phyloP scores from a whole-genome alignment of 495 filamentous ascomycete genomes.

The Pseudevernia furfuracea region DNA sequence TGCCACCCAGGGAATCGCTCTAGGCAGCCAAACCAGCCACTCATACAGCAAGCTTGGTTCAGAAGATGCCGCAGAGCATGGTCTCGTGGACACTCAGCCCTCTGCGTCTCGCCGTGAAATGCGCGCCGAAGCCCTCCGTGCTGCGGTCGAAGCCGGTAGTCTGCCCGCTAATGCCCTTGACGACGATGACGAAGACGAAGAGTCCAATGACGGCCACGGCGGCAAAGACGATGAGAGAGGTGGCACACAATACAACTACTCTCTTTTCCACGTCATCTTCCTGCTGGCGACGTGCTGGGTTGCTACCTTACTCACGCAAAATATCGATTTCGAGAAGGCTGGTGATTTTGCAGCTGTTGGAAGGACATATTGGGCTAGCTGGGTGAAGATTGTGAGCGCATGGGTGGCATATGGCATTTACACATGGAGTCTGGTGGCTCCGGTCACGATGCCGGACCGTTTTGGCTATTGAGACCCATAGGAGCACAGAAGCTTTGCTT shows the following conservation, averaged over 20 bases:
- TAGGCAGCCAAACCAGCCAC: slow-evolving; percentile 59
- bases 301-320: slow-evolving; percentile 82
- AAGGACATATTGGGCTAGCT: slow-evolving; percentile 93
- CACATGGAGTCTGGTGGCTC: slow-evolving; percentile 83
- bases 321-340: slow-evolving; percentile 56
- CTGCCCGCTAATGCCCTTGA: slow-evolving; percentile 86
- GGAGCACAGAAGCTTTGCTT: background rate
- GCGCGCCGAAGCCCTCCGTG: slow-evolving; percentile 82
- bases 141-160: slow-evolving; percentile 83
- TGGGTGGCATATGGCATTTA: slow-evolving; percentile 97
- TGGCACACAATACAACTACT: slow-evolving; percentile 91
- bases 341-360: slow-evolving; percentile 84
- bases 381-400: slow-evolving; percentile 97
- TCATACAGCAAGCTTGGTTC: slow-evolving; percentile 51
- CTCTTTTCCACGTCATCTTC: slow-evolving; percentile 97
- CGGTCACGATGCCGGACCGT: slow-evolving; percentile 74
- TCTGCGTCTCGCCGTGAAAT: slow-evolving; percentile 66
- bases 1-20: slow-evolving; percentile 84
- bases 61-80: slow-evolving; percentile 71
- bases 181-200: slow-evolving; percentile 65
- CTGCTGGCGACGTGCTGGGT: slow-evolving; percentile 94
- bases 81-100: slow-evolving; percentile 84
- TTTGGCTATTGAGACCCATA: slow-evolving; percentile 50
- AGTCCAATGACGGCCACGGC: slow-evolving; percentile 47
- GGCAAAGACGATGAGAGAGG: slow-evolving; percentile 80